Base-by-base conservation (phyloP, 2,329 filamentous ascomycete genomes). In the Thelonectria olida region DNA sequence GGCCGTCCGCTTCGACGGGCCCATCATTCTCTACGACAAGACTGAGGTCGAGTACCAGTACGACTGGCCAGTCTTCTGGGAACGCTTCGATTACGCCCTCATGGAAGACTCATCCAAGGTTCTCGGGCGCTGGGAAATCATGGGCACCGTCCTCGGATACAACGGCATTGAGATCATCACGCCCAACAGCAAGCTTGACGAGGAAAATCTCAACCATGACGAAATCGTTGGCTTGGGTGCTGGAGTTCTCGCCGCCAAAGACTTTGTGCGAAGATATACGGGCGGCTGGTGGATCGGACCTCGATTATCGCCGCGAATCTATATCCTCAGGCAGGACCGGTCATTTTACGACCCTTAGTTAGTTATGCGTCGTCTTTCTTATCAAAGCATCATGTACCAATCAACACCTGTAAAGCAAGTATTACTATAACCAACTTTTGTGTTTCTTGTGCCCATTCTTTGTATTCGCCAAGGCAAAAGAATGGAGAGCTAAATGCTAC, bases 201-300 rank as follows among this genome's bases (percentile, higher is more conserved):
- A 64, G 12, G 38, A 63, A 22, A 66, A 58, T n/a, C 44, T 52
- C 2, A 53, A 61, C 17, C 54, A 57, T 4, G 65, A 68, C 20
- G 73, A 63, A 15, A 69, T 84, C 2, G 75, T 87, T 1, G 85
- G 85, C 2, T 77, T 77, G 31, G 85, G 81, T 1, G 75, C 74
- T 31, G 48, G 73, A 0, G 71, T 86, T 15, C 76, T 72, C 27
- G 66, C 65, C 23, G 53, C 82, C 31, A 80, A 81, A 58, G 74
- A 79, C 5, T 48, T 63, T 2, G 79, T 85, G 7, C 81, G 83
- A 61, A 63, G 62, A 23, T 61, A 77, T 5, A 88, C 85, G 0
- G 82, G 86, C 2, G 88, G 88, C 0, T 89, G 86, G 85, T 91
- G 88, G 88, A 66, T 86, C 66, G 88, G 88, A 0, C 88, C 87